These are phyloP conservation scores for Skeletonema grethae DNA, from an alignment of 108 stramenopile genomes.

Conservation along the genomic window DNA sequence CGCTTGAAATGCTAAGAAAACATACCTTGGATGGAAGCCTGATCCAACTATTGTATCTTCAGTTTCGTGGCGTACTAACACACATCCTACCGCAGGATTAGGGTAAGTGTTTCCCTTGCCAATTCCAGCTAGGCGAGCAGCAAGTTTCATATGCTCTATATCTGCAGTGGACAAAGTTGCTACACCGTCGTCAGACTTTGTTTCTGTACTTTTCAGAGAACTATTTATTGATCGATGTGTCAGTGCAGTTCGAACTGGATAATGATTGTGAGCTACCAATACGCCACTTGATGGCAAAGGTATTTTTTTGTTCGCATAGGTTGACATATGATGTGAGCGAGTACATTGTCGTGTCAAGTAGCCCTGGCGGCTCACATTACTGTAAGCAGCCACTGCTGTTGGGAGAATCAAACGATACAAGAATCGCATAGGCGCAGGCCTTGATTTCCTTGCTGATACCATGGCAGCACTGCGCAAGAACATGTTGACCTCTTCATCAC, in stretches of 20 bases:
- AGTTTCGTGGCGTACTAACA: constrained; percentile 59
- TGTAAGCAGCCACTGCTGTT: constrained; percentile 4
- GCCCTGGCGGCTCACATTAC: background rate
- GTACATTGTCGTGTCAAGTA: background rate
- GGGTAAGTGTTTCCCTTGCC: constrained; percentile 82
- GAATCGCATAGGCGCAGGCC: background rate
- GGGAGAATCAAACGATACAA: constrained; percentile 2
- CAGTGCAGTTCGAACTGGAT: background rate
- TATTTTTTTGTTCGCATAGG: background rate
- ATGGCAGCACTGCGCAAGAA: background rate
- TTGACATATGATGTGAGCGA: background rate
- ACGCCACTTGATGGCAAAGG: background rate
- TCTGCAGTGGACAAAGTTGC: constrained; percentile 23
- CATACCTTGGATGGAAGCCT: constrained; percentile 81
- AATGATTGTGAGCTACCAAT: background rate
- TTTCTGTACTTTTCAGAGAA: background rate
- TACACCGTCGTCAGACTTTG: background rate
- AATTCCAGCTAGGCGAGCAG: constrained; percentile 51
- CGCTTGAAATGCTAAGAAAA: background rate
- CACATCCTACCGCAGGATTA: constrained; percentile 91
- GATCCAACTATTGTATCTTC: constrained; percentile 65
- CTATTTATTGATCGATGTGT: background rate
- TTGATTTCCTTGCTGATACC: background rate
- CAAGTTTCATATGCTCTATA: constrained; percentile 46
- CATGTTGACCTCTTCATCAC: no score